phyloP scores from a whole-genome alignment of 768 basidiomycete species.

The Suillus occidentalis region DNA sequence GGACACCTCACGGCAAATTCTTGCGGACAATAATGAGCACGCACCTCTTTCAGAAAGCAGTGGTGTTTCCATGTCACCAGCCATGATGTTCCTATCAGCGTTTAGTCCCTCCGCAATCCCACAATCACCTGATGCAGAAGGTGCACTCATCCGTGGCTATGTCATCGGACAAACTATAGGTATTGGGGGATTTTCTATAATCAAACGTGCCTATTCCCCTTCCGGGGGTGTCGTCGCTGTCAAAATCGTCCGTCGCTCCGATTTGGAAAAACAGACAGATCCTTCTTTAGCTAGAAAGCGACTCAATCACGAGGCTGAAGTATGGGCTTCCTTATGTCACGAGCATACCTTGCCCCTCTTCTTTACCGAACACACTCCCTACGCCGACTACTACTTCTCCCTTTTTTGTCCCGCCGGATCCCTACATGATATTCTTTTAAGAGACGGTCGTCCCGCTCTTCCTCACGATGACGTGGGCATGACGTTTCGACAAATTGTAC shows the following conservation, averaged over 20 bases:
- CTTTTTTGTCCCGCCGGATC: constrained; percentile 83
- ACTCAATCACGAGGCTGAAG: constrained; percentile 65
- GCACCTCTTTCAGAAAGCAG: constrained; percentile 12
- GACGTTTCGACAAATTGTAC: constrained; percentile 85
- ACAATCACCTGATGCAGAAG: constrained; percentile 61
- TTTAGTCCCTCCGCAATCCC: constrained; percentile 46
- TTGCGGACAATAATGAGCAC: constrained; percentile 4
- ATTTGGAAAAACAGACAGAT: constrained; percentile 52
- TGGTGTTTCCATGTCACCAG: constrained; percentile 51
- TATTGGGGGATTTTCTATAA: constrained; percentile 78
- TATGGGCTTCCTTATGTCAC: constrained; percentile 79
- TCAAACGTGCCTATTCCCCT: constrained; percentile 65
- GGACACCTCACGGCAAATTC: constrained; percentile 18
- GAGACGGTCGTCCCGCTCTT: constrained; percentile 65
- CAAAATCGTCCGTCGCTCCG: constrained; percentile 73
- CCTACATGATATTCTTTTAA: constrained; percentile 78
- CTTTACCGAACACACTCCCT: constrained; percentile 52
- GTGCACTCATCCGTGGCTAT: constrained; percentile 68
- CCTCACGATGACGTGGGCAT: constrained; percentile 78
- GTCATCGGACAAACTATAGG: constrained; percentile 76
- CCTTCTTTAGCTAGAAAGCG: constrained; percentile 49
- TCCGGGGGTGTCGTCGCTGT: constrained; percentile 74
- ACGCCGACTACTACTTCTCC: constrained; percentile 80
- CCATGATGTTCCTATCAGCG: constrained; percentile 71
- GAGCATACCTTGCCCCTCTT: constrained; percentile 89